These are phyloP conservation scores for Penicillium sp. DNA, from an alignment of 2,329 filamentous ascomycete genomes.

Conservation along the genomic window DNA sequence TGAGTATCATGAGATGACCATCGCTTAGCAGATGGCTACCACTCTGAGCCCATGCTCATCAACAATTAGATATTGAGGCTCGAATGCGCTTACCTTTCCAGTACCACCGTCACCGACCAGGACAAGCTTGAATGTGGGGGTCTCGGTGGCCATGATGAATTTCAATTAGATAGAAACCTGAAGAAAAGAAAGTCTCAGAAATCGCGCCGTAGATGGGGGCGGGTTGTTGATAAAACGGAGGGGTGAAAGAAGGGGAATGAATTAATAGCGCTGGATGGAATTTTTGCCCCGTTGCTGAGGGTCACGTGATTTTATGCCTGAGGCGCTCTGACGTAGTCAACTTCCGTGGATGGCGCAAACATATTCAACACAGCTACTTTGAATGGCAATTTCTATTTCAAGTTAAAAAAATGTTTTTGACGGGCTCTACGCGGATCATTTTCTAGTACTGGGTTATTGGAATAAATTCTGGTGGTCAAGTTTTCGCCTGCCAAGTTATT, in stretches of 20 bases:
- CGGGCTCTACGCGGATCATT: not conserved
- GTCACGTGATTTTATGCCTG: conserved; percentile 24
- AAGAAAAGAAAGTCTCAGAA: conserved; percentile 13
- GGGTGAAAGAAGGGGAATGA: conserved; percentile 29
- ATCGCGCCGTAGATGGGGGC: conserved; percentile 25
- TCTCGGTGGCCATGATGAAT: conserved; percentile 60
- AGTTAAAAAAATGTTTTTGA: not conserved
- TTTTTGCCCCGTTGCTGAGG: conserved; percentile 27
- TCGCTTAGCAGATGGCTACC: not conserved
- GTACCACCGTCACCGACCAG: conserved; percentile 99
- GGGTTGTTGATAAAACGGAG: conserved; percentile 24
- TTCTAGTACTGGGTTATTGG: not conserved
- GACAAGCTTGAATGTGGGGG: conserved; percentile 98
- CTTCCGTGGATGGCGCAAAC: not conserved
- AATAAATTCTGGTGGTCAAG: not conserved
- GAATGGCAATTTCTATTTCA: not conserved
- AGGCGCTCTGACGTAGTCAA: conserved; percentile 24
- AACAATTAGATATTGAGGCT: conserved; percentile 2
- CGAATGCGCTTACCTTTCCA: conserved; percentile 74
- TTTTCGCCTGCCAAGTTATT: not conserved
- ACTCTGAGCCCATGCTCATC: conserved; percentile 4
- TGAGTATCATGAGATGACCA: not conserved
- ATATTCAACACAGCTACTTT: not conserved
- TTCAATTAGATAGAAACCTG: conserved; percentile 11
- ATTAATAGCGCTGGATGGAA: conserved; percentile 32